Base-by-base conservation (phyloP, 148 eudicot genomes). In the Rhododendron griersonianum region DNA sequence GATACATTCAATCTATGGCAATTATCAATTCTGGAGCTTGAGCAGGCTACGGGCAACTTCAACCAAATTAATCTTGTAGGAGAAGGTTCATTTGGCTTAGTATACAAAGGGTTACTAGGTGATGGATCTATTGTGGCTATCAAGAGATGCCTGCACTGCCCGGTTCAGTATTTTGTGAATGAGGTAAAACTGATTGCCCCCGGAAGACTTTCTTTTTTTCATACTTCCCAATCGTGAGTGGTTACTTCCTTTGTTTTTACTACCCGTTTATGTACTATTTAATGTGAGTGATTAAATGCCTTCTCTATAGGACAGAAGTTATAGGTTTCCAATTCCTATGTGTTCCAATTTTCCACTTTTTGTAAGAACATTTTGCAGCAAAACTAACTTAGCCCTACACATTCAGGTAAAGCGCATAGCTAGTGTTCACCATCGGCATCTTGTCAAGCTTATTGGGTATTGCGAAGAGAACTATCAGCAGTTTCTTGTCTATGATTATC, bases 111-210 rank as follows among this genome's bases (percentile, higher is more conserved):
- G 48, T 85, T 85, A 23, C 87, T 85, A 16, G 16, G 18, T 85
- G 87, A 85, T 85, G 87, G 87, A 28, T 78, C 83, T 6, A 59
- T 79, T 85, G 87, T 85, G 55, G 87, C 83, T 37, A 85, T 85
- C 73, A 85, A 78, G 67, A 85, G 83, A 63, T 61, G 63, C 76
- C 61, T n/a, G 74, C 59, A 85, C n/a, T 28, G 5, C 18, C 87
- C 82, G 5, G 37, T 85, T 61, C 86, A 25, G 14, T 25, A 73
- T 61, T 85, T 85, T 28, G 28, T 63, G 14, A 61, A 78, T 61
- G 83, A 85, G 87, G 87, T 85, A 85, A 55, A 50, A 30, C 44
- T 41, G 13, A 15, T 82, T 41, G 5, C 69, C 84, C 84, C 33
- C 39, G 2, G 18, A 39, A 81, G 50, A 81, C 41, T 19, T 4